Evolutionary conservation across 129 eudicot genomes (phyloP).

Genomic region (Flaveria ramosissima): DNA sequence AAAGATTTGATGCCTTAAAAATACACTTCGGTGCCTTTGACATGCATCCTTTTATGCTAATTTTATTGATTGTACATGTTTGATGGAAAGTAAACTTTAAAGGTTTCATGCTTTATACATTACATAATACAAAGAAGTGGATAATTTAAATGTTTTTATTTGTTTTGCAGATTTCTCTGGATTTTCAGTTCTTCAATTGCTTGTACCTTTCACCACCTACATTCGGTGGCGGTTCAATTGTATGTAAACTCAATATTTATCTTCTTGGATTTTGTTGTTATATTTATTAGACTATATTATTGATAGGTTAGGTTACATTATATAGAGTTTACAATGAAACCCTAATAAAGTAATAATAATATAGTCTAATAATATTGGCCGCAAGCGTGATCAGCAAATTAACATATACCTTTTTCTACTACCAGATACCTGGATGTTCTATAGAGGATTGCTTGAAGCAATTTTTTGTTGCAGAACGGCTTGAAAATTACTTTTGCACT

Average conservation of each 20-base stretch:
- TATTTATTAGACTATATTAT: too few relatives aligned
- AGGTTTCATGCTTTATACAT: not conserved
- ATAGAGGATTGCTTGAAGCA: slow-evolving; percentile 74
- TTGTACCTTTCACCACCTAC: slow-evolving; percentile 67
- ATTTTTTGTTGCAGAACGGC: slow-evolving; percentile 67
- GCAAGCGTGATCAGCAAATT: not conserved
- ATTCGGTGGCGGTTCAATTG: slow-evolving; percentile 44
- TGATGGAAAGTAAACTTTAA: not conserved
- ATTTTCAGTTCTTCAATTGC: slow-evolving; percentile 76
- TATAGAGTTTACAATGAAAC: too few relatives aligned
- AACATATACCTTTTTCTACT: not conserved
- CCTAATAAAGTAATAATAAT: too few relatives aligned
- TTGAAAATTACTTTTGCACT: slow-evolving; percentile 78
- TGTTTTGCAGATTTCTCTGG: slow-evolving; percentile 76
- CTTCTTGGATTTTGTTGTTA: slow-evolving; percentile 17
- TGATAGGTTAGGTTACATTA: too few relatives aligned
- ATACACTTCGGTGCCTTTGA: too few relatives aligned
- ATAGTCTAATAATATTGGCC: too few relatives aligned
- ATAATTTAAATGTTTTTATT: not conserved
- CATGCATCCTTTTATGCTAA: not conserved
- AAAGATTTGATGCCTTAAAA: not conserved
- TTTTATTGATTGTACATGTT: not conserved
- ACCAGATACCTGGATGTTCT: slow-evolving; percentile 72
- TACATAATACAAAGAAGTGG: not conserved
- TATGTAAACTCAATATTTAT: slow-evolving; percentile 36